phyloP scores from a whole-genome alignment of 768 basidiomycete genomes.

The Pulveroboletus frians region DNA sequence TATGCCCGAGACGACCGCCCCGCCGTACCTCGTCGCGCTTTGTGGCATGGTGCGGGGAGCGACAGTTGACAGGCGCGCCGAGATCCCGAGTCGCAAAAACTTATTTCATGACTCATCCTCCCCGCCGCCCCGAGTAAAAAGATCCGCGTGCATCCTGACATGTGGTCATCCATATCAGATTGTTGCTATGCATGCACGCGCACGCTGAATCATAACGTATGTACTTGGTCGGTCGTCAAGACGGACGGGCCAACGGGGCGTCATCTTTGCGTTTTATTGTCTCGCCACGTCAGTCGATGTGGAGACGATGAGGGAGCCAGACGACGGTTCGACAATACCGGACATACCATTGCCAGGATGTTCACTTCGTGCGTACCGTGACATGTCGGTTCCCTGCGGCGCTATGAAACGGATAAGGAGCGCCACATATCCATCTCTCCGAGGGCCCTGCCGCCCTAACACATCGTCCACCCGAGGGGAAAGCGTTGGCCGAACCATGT shows the following conservation, averaged over 20 bases:
- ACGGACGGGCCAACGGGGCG: background rate
- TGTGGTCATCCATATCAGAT: background rate
- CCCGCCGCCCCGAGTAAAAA: background rate
- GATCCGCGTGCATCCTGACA: background rate
- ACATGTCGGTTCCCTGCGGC: too few species aligned
- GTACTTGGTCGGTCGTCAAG: background rate
- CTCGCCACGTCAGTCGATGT: background rate
- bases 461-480: background rate
- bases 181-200: constrained; percentile 4
- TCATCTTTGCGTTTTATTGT: background rate
- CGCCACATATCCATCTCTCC: background rate
- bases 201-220: too few species aligned
- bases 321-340: background rate
- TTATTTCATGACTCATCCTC: too few species aligned
- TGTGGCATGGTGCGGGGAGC: too few species aligned
- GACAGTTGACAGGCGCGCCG: too few species aligned
- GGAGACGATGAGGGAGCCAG: too few species aligned
- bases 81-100: too few species aligned
- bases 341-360: background rate
- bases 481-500: background rate
- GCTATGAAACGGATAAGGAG: background rate
- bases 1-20: too few species aligned
- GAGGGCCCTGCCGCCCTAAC: background rate
- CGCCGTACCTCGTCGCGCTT: too few species aligned
- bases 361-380: background rate